Conservation (phyloP, 306 rosid genomes). For the Medicago ruthenica region DNA sequence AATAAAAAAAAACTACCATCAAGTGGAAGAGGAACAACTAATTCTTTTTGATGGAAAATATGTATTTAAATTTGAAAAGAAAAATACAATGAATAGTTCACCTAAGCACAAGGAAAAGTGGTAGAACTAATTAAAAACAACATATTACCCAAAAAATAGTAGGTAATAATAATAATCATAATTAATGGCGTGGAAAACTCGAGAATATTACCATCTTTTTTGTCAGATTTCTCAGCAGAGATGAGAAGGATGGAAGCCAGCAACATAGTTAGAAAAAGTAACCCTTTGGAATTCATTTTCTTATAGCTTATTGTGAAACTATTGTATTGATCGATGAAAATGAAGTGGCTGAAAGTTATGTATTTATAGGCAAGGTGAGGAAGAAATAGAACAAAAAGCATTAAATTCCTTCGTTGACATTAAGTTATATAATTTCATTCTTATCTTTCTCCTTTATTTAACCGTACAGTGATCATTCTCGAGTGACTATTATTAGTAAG, state of each 20-base stretch:
- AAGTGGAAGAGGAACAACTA: too few species aligned
- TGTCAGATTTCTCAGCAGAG: background rate
- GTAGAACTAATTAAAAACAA: too few species aligned
- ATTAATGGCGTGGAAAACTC: too few species aligned
- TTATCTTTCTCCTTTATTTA: too few species aligned
- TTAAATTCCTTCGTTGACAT: background rate
- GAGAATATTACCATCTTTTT: background rate
- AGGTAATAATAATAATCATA: too few species aligned
- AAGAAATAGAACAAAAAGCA: background rate
- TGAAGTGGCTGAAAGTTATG: background rate
- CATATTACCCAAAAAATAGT: too few species aligned
- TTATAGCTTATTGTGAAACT: background rate
- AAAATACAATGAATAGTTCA: too few species aligned
- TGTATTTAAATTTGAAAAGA: too few species aligned
- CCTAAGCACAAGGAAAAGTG: too few species aligned
- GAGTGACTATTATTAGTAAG: background rate
- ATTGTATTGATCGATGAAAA: background rate
- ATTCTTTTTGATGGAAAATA: too few species aligned
- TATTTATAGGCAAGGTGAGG: slow-evolving; percentile 2
- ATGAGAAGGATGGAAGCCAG: background rate
- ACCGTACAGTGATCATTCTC: background rate
- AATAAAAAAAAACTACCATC: too few species aligned
- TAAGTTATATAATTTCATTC: background rate
- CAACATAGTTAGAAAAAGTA: background rate
- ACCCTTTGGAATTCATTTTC: background rate